Evolutionary conservation across 495 filamentous ascomycete species (phyloP), one percentile per base, ranked within the genome.

Genomic region (Tetracladium marchalianum): DNA sequence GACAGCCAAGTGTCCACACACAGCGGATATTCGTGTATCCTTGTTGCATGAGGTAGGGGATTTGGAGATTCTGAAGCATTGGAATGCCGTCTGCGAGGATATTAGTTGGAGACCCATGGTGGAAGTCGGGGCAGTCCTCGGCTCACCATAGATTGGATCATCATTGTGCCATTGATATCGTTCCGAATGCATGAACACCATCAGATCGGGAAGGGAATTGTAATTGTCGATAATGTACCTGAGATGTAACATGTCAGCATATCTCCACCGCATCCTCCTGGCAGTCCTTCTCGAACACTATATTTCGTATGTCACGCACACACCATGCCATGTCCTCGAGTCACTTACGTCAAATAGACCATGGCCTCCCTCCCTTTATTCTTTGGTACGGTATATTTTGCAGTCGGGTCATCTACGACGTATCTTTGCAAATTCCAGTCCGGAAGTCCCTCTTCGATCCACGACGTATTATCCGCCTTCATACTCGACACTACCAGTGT

Each of bases 11-110:
- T 5, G 62, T 59, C 78, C 75, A 80, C 49, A 66, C 73, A 57
- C 80, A 84, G 44, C 79, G 78, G n/a, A 82, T 63, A 49, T 81
- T 83, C 38, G 75, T 75, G 52, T 82, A 84, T 39, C 80, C 78
- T 41, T 67, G 59, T 47, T 67, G 53, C 41, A 66, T 66, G 31
- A 82, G 63, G 53, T 82, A 75, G 1, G 70, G 60, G 2, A 76
- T 47, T 43, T 76, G 74, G 49, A 82, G 70, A 38, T 70, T 68
- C 31, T 59, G 64, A 7, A 84, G 65, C 52, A 72, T 67, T 0
- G 67, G 66, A 0, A 64, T 46, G 32, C 41, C 65, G 47, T 71
- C 70, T 36, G 63, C 51, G 9, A 67, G 58, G 33, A 71, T 66
- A 50, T 72, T 66, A 48, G 70, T 71, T 46, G 70, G 68, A 65